These are phyloP conservation scores for Aspergillus funiculosus DNA, from an alignment of 495 filamentous ascomycete genomes.

Conservation along the genomic window DNA sequence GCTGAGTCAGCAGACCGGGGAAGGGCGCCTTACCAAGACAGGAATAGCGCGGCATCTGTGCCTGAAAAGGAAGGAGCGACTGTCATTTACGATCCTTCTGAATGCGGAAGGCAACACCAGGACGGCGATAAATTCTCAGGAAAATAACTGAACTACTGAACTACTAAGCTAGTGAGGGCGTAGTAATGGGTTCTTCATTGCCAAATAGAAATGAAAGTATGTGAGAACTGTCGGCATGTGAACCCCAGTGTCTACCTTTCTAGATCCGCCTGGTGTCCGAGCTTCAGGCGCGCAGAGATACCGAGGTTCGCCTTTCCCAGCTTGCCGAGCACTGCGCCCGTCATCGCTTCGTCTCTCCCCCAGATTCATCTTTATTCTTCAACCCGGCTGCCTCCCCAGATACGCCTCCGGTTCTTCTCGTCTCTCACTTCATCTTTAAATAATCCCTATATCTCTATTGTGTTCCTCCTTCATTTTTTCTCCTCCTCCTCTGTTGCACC, in stretches of 20 bases:
- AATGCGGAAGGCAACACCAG: no score
- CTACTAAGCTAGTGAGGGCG: not conserved
- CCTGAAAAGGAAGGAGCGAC: not conserved
- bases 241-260: conserved; percentile 28
- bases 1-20: conserved; percentile 26
- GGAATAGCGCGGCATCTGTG: not conserved
- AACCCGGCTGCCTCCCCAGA: conserved; percentile 25
- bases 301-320: conserved; percentile 34
- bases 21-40: not conserved
- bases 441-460: conserved; percentile 14
- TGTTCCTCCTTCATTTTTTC: conserved; percentile 10
- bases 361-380: conserved; percentile 24
- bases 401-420: not conserved
- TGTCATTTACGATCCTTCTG: no score
- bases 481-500: not conserved
- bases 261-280: conserved; percentile 17
- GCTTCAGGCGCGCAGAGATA: conserved; percentile 33
- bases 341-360: conserved; percentile 19
- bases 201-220: not conserved
- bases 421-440: conserved; percentile 1
- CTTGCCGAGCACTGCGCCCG: conserved; percentile 37
- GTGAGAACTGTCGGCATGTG: conserved; percentile 34
- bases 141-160: no score
- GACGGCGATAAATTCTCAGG: no score
- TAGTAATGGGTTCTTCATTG: not conserved